Conservation (phyloP, 1,284 basidiomycete species). For the Trichosporon sp. region DNA sequence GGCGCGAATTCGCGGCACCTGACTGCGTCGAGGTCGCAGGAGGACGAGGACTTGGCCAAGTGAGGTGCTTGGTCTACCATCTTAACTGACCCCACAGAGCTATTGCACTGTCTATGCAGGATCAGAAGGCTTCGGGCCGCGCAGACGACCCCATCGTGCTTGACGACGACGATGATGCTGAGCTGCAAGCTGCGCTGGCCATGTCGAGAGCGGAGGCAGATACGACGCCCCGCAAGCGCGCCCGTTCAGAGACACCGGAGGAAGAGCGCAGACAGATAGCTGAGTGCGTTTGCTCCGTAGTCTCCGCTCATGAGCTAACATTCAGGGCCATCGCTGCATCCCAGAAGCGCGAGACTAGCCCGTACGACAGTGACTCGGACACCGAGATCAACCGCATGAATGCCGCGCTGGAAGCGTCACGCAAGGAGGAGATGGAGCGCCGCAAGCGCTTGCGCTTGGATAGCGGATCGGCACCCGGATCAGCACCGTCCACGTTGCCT, state of each 20-base stretch:
- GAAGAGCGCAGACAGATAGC: slow-evolving; percentile 36
- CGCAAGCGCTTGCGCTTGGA: slow-evolving; percentile 7
- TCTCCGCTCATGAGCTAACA: neutral
- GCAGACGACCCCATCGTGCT: slow-evolving; percentile 5
- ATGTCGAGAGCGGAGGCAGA: slow-evolving; percentile 24
- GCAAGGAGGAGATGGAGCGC: slow-evolving; percentile 15
- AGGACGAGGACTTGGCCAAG: slow-evolving; percentile 37
- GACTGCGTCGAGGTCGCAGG: slow-evolving; percentile 9
- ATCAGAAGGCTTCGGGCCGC: slow-evolving; percentile 10
- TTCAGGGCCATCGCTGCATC: slow-evolving; percentile 36
- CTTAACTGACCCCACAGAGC: slow-evolving; percentile 13
- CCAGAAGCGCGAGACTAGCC: slow-evolving; percentile 1
- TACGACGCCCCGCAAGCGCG: slow-evolving; percentile 19
- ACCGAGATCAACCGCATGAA: slow-evolving; percentile 19
- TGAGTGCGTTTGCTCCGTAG: slow-evolving; percentile 24
- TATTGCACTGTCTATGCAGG: slow-evolving; percentile 26
- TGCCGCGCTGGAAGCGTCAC: slow-evolving; percentile 17
- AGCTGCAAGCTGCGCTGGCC: slow-evolving; percentile 24
- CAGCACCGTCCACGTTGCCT: slow-evolving; percentile 1
- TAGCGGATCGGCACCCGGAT: neutral
- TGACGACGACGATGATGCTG: slow-evolving; percentile 34
- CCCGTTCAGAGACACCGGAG: slow-evolving; percentile 30
- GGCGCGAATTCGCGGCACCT: neutral
- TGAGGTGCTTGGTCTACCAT: slow-evolving; percentile 8
- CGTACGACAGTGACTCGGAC: slow-evolving; percentile 11